Base-by-base conservation (phyloP, 805 yeast species). In the Barnettozyma botsteinii region DNA sequence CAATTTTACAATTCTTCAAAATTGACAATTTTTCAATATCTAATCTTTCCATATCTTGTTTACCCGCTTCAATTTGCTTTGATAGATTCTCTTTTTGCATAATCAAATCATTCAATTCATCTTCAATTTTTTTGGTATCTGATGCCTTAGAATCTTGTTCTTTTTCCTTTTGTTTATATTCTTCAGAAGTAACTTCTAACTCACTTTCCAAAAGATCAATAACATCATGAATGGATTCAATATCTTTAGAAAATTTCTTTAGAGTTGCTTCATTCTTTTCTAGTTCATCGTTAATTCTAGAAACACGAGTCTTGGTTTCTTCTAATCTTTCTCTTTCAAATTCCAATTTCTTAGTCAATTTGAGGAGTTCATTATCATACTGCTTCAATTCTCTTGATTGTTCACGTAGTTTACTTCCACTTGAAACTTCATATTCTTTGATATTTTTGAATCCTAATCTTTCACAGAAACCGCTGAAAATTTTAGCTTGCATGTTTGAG, bases 1-100 rank as follows among this genome's bases (percentile, higher is more conserved):
- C 85, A 43, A 89, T 71, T 51, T 84, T 85, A 61, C 95, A 85
- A 47, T 75, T 77, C 47, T 80, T 78, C 44, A 88, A 66, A 15
- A 76, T 64, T 46, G 75, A 73, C 8, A 76, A 62, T 52, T 81
- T 73, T 36, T 79, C 85, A 24, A 75, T 55, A 43, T 73, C 76
- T 5, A 67, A 52, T 42, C 72, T 73, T 29, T 79, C 78, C 7
- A 75, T 50, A 20, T 69, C 70, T 48, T 79, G 86, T 48, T 77
- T 79, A 6, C 66, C 48, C 7, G 56, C 58, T 4, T 66, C 62
- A 17, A 34, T 67, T 45, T 48, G 64, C 56, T 53, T 69, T 63
- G 47, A 56, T 45, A 31, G 53, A 12, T 31, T 49, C 29, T 62
- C 64, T 15, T 58, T 49, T 22, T 49, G 41, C 2, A 45, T 36